These are phyloP conservation scores for Paraphoma chrysanthemicola DNA, from an alignment of 2,329 filamentous ascomycete genomes.

Conservation along the genomic window DNA sequence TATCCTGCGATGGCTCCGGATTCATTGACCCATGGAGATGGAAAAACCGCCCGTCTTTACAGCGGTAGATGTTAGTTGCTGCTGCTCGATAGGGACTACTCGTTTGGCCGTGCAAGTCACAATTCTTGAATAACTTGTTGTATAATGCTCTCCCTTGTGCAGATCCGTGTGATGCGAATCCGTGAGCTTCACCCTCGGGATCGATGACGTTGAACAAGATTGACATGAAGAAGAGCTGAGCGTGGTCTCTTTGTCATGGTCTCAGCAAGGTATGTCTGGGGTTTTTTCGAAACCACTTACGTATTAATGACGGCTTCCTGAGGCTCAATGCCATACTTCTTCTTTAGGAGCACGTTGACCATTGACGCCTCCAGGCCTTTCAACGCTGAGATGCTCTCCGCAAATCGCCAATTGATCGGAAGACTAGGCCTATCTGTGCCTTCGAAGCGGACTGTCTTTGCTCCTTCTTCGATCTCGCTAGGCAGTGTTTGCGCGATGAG, in stretches of 20 bases:
- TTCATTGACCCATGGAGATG: constrained; percentile 59
- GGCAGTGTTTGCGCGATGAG: constrained; percentile 49
- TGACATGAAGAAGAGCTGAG: constrained; percentile 55
- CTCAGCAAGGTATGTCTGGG: not conserved
- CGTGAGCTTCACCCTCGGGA: constrained; percentile 36
- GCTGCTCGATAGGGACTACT: constrained; percentile 34
- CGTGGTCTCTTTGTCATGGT: constrained; percentile 45
- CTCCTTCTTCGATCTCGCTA: constrained; percentile 44
- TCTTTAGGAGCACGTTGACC: constrained; percentile 53
- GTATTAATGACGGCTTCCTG: constrained; percentile 57
- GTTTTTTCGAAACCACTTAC: constrained; percentile 27
- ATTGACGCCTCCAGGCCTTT: constrained; percentile 59
- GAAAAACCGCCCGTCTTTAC: constrained; percentile 55
- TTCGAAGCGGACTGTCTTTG: constrained; percentile 49
- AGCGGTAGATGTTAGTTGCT: constrained; percentile 57
- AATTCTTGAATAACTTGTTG: constrained; percentile 35
- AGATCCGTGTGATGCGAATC: constrained; percentile 11
- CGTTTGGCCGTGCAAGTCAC: constrained; percentile 28
- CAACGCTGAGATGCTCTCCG: constrained; percentile 59
- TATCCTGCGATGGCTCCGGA: constrained; percentile 51
- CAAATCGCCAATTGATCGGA: constrained; percentile 64
- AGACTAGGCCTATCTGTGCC: constrained; percentile 55
- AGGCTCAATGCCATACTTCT: constrained; percentile 54
- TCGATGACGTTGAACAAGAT: constrained; percentile 45
- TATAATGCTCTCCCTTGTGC: constrained; percentile 21